phyloP scores from a whole-genome alignment of 2,329 filamentous ascomycete species.

The Nemania diffusa region DNA sequence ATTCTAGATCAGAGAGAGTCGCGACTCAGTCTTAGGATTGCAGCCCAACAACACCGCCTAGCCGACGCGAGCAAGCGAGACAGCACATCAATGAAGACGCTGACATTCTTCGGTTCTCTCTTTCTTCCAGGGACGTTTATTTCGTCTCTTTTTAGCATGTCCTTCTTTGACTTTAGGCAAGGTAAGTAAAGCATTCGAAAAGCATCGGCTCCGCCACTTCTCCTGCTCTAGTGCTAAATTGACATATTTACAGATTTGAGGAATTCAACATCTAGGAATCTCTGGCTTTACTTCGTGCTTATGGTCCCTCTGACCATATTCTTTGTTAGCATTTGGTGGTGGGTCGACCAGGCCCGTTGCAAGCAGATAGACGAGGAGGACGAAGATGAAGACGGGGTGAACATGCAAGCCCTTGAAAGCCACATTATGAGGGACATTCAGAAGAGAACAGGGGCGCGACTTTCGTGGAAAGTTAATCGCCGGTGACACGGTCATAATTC shows the following conservation, averaged over 20 bases:
- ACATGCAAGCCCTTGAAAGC: conserved; percentile 17
- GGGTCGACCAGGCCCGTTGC: background rate
- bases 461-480: conserved; percentile 11
- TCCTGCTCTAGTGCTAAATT: background rate
- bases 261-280: conserved; percentile 6
- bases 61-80: conserved; percentile 39
- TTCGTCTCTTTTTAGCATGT: conserved; percentile 30
- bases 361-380: conserved; percentile 12
- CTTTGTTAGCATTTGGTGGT: conserved; percentile 13
- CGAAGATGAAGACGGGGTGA: conserved; percentile 1
- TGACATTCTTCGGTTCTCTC: conserved; percentile 30
- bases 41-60: conserved; percentile 40
- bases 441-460: conserved; percentile 11
- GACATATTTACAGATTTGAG: background rate
- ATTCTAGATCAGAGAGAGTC: conserved; percentile 51
- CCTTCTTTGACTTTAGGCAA: conserved; percentile 27
- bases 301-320: conserved; percentile 12
- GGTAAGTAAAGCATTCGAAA: conserved; percentile 1
- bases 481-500: background rate
- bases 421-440: conserved; percentile 12
- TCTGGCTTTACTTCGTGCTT: conserved; percentile 24
- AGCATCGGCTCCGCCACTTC: background rate
- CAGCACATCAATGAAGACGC: conserved; percentile 44
- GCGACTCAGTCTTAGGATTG: conserved; percentile 49
- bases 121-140: conserved; percentile 36